phyloP scores from a whole-genome alignment of 1,284 basidiomycete species.

The Fomitopsis pinicola region DNA sequence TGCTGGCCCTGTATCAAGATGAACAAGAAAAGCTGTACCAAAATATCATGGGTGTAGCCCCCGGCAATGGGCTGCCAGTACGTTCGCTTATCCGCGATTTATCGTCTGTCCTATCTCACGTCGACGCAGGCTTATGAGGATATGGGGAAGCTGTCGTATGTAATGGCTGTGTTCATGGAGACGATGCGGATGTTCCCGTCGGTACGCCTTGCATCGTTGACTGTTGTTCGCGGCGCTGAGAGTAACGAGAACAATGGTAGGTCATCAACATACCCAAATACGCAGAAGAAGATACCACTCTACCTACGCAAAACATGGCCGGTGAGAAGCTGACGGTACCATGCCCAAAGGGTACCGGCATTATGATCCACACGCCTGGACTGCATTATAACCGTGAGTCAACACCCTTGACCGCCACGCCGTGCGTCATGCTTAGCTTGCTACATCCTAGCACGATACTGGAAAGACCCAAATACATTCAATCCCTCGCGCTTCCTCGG shows the following conservation, averaged over 20 bases:
- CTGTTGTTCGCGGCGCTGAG: constrained; percentile 27
- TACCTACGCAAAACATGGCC: constrained; percentile 32
- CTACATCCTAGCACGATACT: constrained; percentile 25
- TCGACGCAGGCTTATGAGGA: constrained; percentile 39
- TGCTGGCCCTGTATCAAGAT: constrained; percentile 50
- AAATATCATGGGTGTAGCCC: constrained; percentile 42
- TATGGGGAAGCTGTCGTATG: constrained; percentile 39
- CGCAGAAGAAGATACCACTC: constrained; percentile 41
- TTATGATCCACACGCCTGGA: constrained; percentile 38
- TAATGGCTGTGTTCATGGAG: constrained; percentile 54
- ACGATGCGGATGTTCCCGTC: constrained; percentile 57
- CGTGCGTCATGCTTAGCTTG: not conserved
- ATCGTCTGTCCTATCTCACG: not conserved
- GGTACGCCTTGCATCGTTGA: constrained; percentile 32
- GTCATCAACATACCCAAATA: constrained; percentile 47
- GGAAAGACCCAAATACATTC: constrained; percentile 32
- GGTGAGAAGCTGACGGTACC: constrained; percentile 38
- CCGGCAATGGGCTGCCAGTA: constrained; percentile 40
- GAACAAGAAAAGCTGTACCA: constrained; percentile 58
- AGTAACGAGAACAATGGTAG: constrained; percentile 11
- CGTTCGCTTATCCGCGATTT: not conserved
- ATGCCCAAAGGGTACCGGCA: constrained; percentile 40
- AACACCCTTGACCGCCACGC: not conserved
- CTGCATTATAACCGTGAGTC: constrained; percentile 36
- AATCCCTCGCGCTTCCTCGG: constrained; percentile 32